Percentiles rank a stretch among this genome's conserved stretches.
phyloP scores from a whole-genome alignment of 495 filamentous ascomycete species.

The Friedmanniomyces simplex region DNA sequence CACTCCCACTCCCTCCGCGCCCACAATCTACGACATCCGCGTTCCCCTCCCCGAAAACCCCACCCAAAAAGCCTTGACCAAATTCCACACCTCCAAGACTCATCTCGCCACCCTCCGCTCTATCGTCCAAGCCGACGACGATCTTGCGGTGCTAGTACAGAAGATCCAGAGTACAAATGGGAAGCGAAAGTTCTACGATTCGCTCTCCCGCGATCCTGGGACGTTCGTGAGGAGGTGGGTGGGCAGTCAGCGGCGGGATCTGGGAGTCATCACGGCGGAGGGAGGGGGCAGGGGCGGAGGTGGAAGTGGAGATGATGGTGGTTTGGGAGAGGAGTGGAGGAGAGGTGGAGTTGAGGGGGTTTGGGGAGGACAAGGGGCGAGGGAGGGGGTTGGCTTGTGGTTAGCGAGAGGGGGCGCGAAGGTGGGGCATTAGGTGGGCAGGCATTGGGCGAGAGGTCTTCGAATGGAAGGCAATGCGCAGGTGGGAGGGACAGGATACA shows the following conservation, averaged over 20 bases:
- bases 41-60: slow-evolving; percentile 72
- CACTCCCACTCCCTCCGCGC: slow-evolving; percentile 19
- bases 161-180: slow-evolving; percentile 68
- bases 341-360: slow-evolving; percentile 4
- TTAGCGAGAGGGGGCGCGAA: slow-evolving; percentile 4
- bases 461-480: too few species aligned
- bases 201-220: slow-evolving; percentile 68
- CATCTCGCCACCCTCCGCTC: slow-evolving; percentile 55
- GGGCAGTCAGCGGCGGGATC: slow-evolving; percentile 74
- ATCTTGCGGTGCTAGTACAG: slow-evolving; percentile 69
- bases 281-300: slow-evolving; percentile 25
- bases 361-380: background rate
- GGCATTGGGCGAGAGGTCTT: too few species aligned
- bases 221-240: slow-evolving; percentile 75
- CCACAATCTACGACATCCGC: slow-evolving; percentile 77
- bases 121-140: slow-evolving; percentile 65
- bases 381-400: background rate
- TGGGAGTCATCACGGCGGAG: slow-evolving; percentile 84
- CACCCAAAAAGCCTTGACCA: slow-evolving; percentile 53
- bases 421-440: too few species aligned
- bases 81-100: slow-evolving; percentile 37
- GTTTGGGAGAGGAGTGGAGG: slow-evolving; percentile 1
- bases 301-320: background rate
- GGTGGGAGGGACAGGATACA: too few species aligned
- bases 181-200: slow-evolving; percentile 72